phyloP scores from a whole-genome alignment of 306 rosid species.

The Rosa lucieae region DNA sequence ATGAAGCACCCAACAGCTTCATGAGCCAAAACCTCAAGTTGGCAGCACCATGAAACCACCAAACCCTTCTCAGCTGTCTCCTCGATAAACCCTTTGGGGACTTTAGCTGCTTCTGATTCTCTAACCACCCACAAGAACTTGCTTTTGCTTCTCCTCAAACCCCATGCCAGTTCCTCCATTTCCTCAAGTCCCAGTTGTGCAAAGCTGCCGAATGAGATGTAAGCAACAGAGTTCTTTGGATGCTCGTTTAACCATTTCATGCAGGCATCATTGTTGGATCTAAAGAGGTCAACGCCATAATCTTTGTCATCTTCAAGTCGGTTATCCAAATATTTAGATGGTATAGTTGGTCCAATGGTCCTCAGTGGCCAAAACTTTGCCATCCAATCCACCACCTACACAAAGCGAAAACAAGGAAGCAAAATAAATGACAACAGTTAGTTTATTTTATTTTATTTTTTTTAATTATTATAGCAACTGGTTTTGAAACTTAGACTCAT shows the following conservation, averaged over 20 bases:
- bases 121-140: slow-evolving; percentile 12
- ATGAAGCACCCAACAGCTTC: slow-evolving; percentile 18
- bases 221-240: slow-evolving; percentile 11
- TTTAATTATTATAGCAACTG: too few relatives aligned
- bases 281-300: slow-evolving; percentile 10
- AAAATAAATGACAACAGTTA: too few relatives aligned
- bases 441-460: too few relatives aligned
- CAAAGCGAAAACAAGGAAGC: too few relatives aligned
- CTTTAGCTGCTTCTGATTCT: slow-evolving; percentile 16
- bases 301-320: slow-evolving; percentile 25
- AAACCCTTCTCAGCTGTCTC: slow-evolving; percentile 14
- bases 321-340: slow-evolving; percentile 21
- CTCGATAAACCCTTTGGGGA: slow-evolving; percentile 27
- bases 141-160: too few relatives aligned
- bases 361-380: too few relatives aligned
- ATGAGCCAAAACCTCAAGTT: slow-evolving; percentile 14
- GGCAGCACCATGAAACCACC: slow-evolving; percentile 17
- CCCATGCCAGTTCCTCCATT: neutral
- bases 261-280: neutral
- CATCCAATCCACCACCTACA: too few relatives aligned
- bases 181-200: slow-evolving; percentile 18
- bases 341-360: slow-evolving; percentile 21
- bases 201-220: slow-evolving; percentile 33
- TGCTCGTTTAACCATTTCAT: slow-evolving; percentile 26
- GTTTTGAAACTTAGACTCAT: too few relatives aligned